A percentile compares a stretch with the other conserved stretches of the same genome.
Conservation (phyloP, 2,329 filamentous ascomycete genomes). For the Colletotrichum abscissum region DNA sequence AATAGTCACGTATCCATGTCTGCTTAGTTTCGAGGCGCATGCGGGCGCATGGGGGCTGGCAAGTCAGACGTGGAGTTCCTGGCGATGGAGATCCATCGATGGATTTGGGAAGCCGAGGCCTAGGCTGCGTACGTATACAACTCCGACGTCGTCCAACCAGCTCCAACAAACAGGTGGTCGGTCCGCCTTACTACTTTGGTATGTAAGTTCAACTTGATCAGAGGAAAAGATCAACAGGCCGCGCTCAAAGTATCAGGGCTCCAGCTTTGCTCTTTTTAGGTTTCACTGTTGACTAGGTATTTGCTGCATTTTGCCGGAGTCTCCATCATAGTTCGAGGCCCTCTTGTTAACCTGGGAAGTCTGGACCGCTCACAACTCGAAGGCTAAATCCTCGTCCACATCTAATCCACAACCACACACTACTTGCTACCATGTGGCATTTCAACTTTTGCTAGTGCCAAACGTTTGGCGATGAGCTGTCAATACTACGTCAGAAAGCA, state of each 20-base stretch:
- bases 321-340: not conserved
- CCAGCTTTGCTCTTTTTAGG: not conserved
- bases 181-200: not conserved
- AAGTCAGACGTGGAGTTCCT: not conserved
- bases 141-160: not conserved
- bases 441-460: slow-evolving; percentile 11
- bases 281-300: not conserved
- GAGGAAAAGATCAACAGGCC: not conserved
- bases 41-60: not conserved
- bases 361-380: not conserved
- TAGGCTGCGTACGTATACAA: not conserved
- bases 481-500: slow-evolving; percentile 5
- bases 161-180: not conserved
- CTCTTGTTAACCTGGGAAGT: not conserved
- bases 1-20: not conserved
- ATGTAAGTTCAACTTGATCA: not conserved
- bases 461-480: slow-evolving; percentile 30
- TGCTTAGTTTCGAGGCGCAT: not conserved
- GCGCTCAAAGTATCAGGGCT: not conserved
- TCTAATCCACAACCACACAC: not conserved
- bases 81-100: not conserved
- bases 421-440: not conserved
- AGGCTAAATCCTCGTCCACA: not conserved
- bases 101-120: not conserved
- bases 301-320: not conserved